Evolutionary conservation across 2,329 filamentous ascomycete species (phyloP).

Genomic region (Colletotrichum spinosum): DNA sequence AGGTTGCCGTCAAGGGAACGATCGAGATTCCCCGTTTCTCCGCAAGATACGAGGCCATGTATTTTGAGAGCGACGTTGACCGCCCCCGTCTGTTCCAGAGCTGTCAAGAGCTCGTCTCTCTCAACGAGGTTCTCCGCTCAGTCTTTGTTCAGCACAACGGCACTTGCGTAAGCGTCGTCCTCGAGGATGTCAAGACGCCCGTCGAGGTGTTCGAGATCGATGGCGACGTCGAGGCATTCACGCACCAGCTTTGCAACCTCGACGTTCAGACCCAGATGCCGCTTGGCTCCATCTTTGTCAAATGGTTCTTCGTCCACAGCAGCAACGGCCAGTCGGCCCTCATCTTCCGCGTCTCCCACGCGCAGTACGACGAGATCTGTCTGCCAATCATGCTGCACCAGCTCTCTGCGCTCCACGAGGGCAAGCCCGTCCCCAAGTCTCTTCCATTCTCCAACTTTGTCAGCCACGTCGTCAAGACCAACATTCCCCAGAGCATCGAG

Average conservation of each 20-base stretch:
- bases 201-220: constrained; percentile 66
- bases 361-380: constrained; percentile 77
- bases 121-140: constrained; percentile 74
- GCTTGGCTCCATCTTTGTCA: constrained; percentile 70
- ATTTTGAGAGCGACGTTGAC: constrained; percentile 65
- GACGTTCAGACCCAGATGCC: constrained; percentile 68
- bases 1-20: constrained; percentile 69
- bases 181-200: constrained; percentile 63
- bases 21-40: constrained; percentile 70
- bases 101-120: constrained; percentile 67
- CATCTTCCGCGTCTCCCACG: constrained; percentile 73
- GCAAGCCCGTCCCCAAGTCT: constrained; percentile 44
- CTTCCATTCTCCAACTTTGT: constrained; percentile 61
- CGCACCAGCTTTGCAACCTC: constrained; percentile 62
- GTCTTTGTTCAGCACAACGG: constrained; percentile 68
- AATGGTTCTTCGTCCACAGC: constrained; percentile 65
- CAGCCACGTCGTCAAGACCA: constrained; percentile 52
- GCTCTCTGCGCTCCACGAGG: constrained; percentile 64
- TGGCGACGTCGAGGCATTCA: constrained; percentile 62
- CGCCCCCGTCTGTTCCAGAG: constrained; percentile 58
- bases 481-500: constrained; percentile 61
- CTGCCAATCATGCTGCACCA: constrained; percentile 71
- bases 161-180: constrained; percentile 67
- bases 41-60: constrained; percentile 73
- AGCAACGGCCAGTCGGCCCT: constrained; percentile 54